These are phyloP conservation scores for Gastroboletus turbinatus DNA, from an alignment of 1,284 basidiomycete species.

Conservation along the genomic window DNA sequence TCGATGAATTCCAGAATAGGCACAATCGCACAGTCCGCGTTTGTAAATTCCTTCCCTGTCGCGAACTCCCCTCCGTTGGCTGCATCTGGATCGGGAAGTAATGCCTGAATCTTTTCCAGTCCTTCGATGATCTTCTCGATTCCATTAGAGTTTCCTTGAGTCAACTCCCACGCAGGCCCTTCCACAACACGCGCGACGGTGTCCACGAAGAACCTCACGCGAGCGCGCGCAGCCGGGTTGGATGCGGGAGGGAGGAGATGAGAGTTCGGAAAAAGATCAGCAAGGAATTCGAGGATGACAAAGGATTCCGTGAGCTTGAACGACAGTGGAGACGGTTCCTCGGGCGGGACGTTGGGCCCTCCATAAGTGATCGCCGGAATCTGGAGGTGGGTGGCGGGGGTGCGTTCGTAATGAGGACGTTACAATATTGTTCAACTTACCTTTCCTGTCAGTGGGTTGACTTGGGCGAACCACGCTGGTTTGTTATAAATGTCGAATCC, in stretches of 20 bases:
- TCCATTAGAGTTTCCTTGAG: not conserved
- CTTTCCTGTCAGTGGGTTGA: conserved; percentile 17
- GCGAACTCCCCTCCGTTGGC: conserved; percentile 26
- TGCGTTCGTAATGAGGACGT: not conserved
- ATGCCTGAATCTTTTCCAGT: conserved; percentile 33
- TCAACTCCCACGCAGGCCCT: not conserved
- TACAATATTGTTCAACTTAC: not conserved
- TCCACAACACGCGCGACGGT: conserved; percentile 22
- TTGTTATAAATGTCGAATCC: conserved; percentile 12
- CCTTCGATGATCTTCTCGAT: conserved; percentile 3
- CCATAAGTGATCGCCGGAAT: conserved; percentile 60
- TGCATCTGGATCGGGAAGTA: conserved; percentile 26
- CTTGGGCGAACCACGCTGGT: conserved; percentile 17
- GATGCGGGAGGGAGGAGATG: conserved; percentile 45
- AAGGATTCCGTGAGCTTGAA: conserved; percentile 41
- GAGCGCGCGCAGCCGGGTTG: conserved; percentile 55
- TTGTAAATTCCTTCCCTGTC: conserved; percentile 40
- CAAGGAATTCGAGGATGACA: conserved; percentile 62
- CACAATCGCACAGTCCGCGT: conserved; percentile 52
- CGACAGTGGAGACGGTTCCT: conserved; percentile 15
- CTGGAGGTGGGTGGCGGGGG: conserved; percentile 22
- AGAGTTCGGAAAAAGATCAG: conserved; percentile 51
- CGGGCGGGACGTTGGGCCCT: conserved; percentile 48
- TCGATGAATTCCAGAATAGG: conserved; percentile 48
- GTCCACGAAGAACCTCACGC: conserved; percentile 55